A percentile compares a stretch with the other conserved stretches of the same genome.
These are phyloP conservation scores for Microascus cirrosus DNA, from an alignment of 2,329 filamentous ascomycete genomes.

Conservation along the genomic window DNA sequence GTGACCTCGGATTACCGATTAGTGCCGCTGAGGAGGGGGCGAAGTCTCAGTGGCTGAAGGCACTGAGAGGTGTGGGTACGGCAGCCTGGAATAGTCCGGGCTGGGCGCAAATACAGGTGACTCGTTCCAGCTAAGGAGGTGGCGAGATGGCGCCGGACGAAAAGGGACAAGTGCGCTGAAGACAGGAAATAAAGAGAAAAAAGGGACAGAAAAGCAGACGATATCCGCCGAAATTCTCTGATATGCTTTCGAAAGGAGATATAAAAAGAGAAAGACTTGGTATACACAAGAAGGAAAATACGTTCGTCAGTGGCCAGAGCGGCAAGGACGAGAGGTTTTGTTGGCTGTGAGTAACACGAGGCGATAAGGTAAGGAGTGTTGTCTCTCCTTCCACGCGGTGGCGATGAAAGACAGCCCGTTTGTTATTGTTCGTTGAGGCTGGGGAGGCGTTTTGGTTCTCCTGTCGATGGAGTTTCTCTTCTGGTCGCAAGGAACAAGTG, in stretches of 20 bases:
- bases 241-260: not conserved
- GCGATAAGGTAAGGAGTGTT: not conserved
- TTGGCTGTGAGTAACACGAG: not conserved
- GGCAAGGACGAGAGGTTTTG: not conserved
- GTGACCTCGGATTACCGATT: slow-evolving; percentile 4
- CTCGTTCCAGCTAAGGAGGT: not conserved
- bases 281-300: not conserved
- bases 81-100: slow-evolving; percentile 3
- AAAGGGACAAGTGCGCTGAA: not conserved
- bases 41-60: slow-evolving; percentile 1
- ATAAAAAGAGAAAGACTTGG: not conserved
- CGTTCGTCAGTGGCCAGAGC: not conserved
- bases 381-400: not conserved
- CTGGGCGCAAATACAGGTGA: not conserved
- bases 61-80: not conserved
- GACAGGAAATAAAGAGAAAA: not conserved
- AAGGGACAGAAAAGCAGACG: not conserved
- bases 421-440: not conserved
- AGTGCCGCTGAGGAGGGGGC: not conserved
- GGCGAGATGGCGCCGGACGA: not conserved
- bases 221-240: not conserved
- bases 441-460: not conserved
- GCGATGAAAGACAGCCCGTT: not conserved
- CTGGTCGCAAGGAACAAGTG: slow-evolving; percentile 6
- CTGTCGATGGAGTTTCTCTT: slow-evolving; percentile 1